A percentile compares a stretch with the other conserved stretches of the same genome.
These are phyloP conservation scores for Phytophthora chlamydospora DNA, from an alignment of 352 stramenopile genomes.

Conservation along the genomic window DNA sequence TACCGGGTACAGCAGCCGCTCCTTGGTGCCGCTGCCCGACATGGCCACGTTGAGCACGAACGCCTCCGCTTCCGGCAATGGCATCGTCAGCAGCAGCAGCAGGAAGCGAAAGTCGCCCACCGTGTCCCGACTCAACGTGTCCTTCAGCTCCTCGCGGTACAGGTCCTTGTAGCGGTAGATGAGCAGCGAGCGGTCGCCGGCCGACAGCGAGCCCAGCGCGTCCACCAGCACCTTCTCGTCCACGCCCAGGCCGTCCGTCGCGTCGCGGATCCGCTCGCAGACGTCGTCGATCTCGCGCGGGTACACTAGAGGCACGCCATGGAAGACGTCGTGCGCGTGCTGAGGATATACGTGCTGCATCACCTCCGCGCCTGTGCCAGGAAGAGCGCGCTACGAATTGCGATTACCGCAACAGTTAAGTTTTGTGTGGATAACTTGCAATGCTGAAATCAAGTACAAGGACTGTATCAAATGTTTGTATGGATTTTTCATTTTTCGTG, in stretches of 20 bases:
- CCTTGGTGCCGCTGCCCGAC: slow-evolving; percentile 54
- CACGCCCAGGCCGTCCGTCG: slow-evolving; percentile 73
- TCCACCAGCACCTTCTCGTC: slow-evolving; percentile 69
- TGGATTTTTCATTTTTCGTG: background rate
- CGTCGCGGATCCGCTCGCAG: slow-evolving; percentile 60
- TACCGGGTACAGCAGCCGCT: slow-evolving; percentile 78
- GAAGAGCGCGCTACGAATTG: background rate
- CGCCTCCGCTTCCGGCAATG: slow-evolving; percentile 68
- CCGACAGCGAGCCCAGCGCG: slow-evolving; percentile 48
- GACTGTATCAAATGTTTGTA: too few species aligned
- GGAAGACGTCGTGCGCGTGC: slow-evolving; percentile 48
- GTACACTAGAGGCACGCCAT: slow-evolving; percentile 39
- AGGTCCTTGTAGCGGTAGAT: slow-evolving; percentile 75
- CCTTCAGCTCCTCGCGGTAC: slow-evolving; percentile 61
- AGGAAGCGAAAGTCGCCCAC: slow-evolving; percentile 76
- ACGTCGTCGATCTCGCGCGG: slow-evolving; percentile 56
- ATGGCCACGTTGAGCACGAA: slow-evolving; percentile 69
- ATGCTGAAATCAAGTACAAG: too few species aligned
- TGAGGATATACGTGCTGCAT: slow-evolving; percentile 51
- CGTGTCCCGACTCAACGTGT: slow-evolving; percentile 69
- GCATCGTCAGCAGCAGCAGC: slow-evolving; percentile 63
- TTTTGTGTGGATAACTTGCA: background rate
- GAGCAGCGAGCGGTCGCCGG: slow-evolving; percentile 62
- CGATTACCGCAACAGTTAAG: slow-evolving; percentile 5
- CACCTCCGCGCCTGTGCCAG: background rate